These are phyloP conservation scores for Alternaria alternata DNA, from an alignment of 2,329 filamentous ascomycete species.

Conservation along the genomic window DNA sequence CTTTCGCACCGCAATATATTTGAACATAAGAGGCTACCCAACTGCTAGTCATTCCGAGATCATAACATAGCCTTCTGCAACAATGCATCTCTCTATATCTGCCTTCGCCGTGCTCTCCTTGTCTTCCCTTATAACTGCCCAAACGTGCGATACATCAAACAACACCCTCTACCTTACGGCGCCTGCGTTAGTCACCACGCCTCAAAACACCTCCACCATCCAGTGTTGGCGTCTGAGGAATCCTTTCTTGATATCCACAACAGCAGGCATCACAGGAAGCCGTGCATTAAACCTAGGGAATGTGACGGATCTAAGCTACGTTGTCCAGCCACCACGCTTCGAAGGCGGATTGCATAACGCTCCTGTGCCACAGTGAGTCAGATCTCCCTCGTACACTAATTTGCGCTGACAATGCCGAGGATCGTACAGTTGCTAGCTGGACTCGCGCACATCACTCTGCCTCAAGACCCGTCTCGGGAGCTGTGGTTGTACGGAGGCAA, in stretches of 20 bases:
- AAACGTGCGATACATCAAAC: slow-evolving; percentile 11
- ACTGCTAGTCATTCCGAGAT: background rate
- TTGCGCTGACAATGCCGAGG: background rate
- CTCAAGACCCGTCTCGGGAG: slow-evolving; percentile 29
- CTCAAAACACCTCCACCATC: slow-evolving; percentile 40
- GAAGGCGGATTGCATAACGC: slow-evolving; percentile 47
- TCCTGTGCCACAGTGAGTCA: slow-evolving; percentile 37
- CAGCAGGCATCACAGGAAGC: slow-evolving; percentile 38
- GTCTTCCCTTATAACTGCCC: background rate
- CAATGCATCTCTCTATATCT: background rate
- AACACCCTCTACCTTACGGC: slow-evolving; percentile 35
- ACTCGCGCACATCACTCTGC: slow-evolving; percentile 44
- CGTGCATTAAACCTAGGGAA: slow-evolving; percentile 31
- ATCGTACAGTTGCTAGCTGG: slow-evolving; percentile 47
- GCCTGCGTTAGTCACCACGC: slow-evolving; percentile 46
- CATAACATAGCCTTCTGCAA: background rate
- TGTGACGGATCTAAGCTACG: slow-evolving; percentile 36
- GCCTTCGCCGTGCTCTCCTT: background rate
- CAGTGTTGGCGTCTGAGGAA: slow-evolving; percentile 47
- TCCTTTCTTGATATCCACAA: slow-evolving; percentile 36
- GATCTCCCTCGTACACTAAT: background rate
- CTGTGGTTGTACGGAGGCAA: slow-evolving; percentile 46
- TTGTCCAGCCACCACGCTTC: slow-evolving; percentile 44
- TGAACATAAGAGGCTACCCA: background rate
- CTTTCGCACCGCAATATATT: background rate